A percentile compares a stretch with the other conserved stretches of the same genome.
phyloP scores from a whole-genome alignment of 1,284 basidiomycete genomes.

The Austroboletus novae-zelandiae region DNA sequence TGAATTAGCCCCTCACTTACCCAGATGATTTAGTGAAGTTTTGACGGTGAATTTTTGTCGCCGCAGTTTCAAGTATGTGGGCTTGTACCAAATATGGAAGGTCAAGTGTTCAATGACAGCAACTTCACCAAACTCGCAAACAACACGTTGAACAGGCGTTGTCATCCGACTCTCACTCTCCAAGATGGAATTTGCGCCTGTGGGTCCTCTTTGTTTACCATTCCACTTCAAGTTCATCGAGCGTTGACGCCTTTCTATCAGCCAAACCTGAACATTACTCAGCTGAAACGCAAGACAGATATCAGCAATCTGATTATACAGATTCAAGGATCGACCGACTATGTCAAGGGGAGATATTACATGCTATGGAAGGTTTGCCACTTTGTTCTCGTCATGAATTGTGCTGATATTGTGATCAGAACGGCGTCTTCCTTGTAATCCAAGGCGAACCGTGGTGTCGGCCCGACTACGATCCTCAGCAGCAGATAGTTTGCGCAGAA shows the following conservation, averaged over 20 bases:
- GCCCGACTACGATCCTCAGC: conserved; percentile 6
- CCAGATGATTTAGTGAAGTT: background rate
- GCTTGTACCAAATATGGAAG: conserved; percentile 15
- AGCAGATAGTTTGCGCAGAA: background rate
- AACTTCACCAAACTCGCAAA: conserved; percentile 2
- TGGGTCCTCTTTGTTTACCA: conserved; percentile 22
- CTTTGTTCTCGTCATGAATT: background rate
- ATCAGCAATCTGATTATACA: conserved; percentile 24
- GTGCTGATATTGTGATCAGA: conserved; percentile 19
- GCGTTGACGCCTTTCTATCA: conserved; percentile 6
- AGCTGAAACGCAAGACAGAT: conserved; percentile 28
- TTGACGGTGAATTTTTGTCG: background rate
- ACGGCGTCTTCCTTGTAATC: conserved; percentile 39
- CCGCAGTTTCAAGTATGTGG: too few relatives aligned
- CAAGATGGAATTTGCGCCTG: conserved; percentile 30
- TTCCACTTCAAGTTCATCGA: background rate
- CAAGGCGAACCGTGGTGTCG: conserved; percentile 36
- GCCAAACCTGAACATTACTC: conserved; percentile 18
- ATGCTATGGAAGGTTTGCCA: conserved; percentile 29
- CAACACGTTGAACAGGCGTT: conserved; percentile 22
- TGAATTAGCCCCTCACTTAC: background rate
- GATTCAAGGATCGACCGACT: conserved; percentile 9
- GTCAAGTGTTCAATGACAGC: conserved; percentile 8
- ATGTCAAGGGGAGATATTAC: conserved; percentile 22
- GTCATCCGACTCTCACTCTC: background rate